Conservation (phyloP, 305 asterid genomes). For the Euphrasia arctica region DNA sequence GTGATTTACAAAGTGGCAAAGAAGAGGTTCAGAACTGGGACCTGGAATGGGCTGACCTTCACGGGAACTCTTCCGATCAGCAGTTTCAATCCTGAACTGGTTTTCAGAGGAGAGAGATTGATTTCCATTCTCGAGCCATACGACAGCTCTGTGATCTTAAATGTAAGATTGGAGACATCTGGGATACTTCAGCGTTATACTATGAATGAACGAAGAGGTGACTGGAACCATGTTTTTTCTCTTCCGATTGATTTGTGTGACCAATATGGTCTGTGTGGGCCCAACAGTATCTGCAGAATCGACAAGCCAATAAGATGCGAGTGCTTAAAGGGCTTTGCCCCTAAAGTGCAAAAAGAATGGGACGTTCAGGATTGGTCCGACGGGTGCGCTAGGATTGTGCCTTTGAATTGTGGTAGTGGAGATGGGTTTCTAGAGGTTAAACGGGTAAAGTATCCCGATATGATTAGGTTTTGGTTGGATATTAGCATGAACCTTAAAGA, state of each 20-base stretch:
- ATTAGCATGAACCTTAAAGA: constrained; percentile 28
- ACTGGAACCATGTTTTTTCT: constrained; percentile 26
- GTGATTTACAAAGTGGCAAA: constrained; percentile 2
- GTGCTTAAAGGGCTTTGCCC: constrained; percentile 39
- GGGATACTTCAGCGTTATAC: constrained; percentile 20
- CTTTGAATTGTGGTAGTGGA: constrained; percentile 30
- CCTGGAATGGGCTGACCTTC: constrained; percentile 27
- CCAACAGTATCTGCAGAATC: constrained; percentile 36
- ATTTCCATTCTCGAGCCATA: constrained; percentile 15
- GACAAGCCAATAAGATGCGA: constrained; percentile 27
- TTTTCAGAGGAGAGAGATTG: constrained; percentile 19
- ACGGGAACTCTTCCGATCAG: constrained; percentile 7
- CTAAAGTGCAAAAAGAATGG: constrained; percentile 36
- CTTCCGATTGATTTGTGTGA: constrained; percentile 36
- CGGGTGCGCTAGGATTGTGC: constrained; percentile 38
- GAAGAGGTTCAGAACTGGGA: constrained; percentile 20
- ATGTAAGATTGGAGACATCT: constrained; percentile 25
- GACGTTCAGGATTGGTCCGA: constrained; percentile 34
- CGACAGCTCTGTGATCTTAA: constrained; percentile 14
- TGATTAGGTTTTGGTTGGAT: constrained; percentile 21
- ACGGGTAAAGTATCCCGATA: constrained; percentile 41
- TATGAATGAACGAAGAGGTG: constrained; percentile 23
- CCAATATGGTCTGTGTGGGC: constrained; percentile 36
- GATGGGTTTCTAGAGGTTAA: constrained; percentile 34
- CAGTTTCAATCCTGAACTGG: constrained; percentile 1